Base-by-base conservation (phyloP, 805 yeast genomes). In the Pichia heedii region DNA sequence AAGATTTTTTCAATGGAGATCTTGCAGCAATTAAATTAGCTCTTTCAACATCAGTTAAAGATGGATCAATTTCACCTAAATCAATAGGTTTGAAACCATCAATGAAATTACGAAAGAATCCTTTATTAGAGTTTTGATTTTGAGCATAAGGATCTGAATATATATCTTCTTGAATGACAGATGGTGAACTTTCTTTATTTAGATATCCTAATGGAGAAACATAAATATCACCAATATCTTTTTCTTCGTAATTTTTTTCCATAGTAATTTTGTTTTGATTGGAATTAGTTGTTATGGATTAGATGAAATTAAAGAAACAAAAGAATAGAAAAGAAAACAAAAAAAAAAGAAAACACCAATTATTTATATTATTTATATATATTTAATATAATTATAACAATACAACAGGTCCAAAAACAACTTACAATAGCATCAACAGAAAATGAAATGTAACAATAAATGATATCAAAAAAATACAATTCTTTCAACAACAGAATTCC, bases 1-100 rank as follows among this genome's bases (percentile, higher is more conserved):
- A 66, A 9, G 69, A 58, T 50, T 82, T 66, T 30, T 70, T 61
- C 45, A 73, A 63, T 15, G 79, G 79, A 39, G 77, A 63, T 50
- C 66, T 68, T 22, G 77, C 71, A 22, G 78, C 67, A 41, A 56
- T 53, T 26, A 71, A 58, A 47, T 73, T 74, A 15, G 73, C 71
- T 52, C 63, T 70, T 56, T 73, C 76, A 22, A 68, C 58, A 29
- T 67, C 72, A 15, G 69, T 51, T 52, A 70, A 55, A 50, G 63
- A 58, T 29, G 69, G 74, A 52, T 73, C 78, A 33, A 73, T 42
- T 12, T 62, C 65, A 20, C 67, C 73, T 35, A 52, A 38, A 8
- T 52, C 55, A 15, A 54, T 50, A 20, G 58, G 61, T 43, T 60
- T 62, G 46, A 63, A 62, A 24, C 62, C 49, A 42, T 63, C 64